Evolutionary conservation across 2,329 filamentous ascomycete species (phyloP), one percentile per base, ranked within the genome.

Genomic region (Calonectria pseudoreteaudii): DNA sequence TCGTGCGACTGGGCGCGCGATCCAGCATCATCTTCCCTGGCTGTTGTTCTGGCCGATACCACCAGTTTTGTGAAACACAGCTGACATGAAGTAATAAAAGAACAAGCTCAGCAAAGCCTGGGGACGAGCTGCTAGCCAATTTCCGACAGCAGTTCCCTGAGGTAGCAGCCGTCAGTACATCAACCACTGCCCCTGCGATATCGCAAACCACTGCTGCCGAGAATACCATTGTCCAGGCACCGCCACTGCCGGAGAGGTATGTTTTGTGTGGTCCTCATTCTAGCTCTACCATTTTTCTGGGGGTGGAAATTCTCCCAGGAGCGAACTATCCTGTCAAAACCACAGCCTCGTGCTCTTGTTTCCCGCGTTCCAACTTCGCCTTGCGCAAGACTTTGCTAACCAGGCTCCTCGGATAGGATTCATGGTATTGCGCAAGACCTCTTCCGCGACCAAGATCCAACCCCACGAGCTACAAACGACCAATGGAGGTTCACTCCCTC

Each of bases 401-500:
- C 28, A 26, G 14, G 10, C 44, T 53, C 69, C 64, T 34, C 28
- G 50, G 9, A 67, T 56, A 83, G 81, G 62, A 71, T 70, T 41
- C 77, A 78, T 50, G 74, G 73, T 62, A 71, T 82, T 34, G 76
- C 74, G 49, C 78, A 80, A 72, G 81, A 83, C 73, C 77, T 77
- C 47, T 91, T 91, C 79, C 85, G 87, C 83, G 94, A 97, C 84
- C 91, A 94, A 81, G 95, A 98, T 81, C 93, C 94, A 26, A 98
- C 95, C 4, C 95, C 95, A 7, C 91, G 94, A 82, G 94, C 93
- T 23, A 91, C 93, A 52, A 92, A 94, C 80, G 95, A 98, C 79
- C 92, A 91, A 79, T 97, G 96, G 93, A 91, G 94, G 77, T 95
- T 98, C 81, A 98, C 96, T 3, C 95, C 96, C 5, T 97, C 95